Percentiles rank a stretch among this genome's conserved stretches.
Evolutionary conservation across 805 yeast species (phyloP).

Genomic region (Blastobotrys peoriensis): DNA sequence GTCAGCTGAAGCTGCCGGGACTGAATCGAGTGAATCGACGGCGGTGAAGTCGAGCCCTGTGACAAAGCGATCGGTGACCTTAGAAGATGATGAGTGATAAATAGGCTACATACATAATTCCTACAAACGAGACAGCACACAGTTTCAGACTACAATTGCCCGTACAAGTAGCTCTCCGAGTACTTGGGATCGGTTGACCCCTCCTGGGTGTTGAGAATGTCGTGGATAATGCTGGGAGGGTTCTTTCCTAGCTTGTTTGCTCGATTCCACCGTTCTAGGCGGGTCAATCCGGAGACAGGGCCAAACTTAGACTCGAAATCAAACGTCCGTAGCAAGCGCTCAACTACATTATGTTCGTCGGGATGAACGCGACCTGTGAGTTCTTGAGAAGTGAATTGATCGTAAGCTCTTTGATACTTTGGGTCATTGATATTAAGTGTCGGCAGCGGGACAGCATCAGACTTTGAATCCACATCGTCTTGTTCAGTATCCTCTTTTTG

Average conservation of each 20-base stretch:
- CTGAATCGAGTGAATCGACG: not conserved
- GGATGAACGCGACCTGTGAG: conserved; percentile 29
- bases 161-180: conserved; percentile 16
- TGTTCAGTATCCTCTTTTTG: not conserved
- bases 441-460: not conserved
- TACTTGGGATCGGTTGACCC: conserved; percentile 18
- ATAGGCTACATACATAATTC: conserved; percentile 1
- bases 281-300: conserved; percentile 34
- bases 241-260: conserved; percentile 31
- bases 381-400: conserved; percentile 5
- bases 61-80: not conserved
- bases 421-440: not conserved
- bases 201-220: conserved; percentile 26
- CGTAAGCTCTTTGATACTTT: not conserved
- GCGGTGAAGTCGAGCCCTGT: not conserved
- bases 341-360: conserved; percentile 23
- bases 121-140: conserved; percentile 4
- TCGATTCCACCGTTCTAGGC: conserved; percentile 35
- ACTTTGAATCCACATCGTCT: not conserved
- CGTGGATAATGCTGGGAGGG: conserved; percentile 32
- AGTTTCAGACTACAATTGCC: conserved; percentile 11
- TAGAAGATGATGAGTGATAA: not conserved
- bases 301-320: conserved; percentile 33
- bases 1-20: not conserved
- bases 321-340: conserved; percentile 30